Evolutionary conservation across 768 basidiomycete species (phyloP), one percentile per base, ranked within the genome.

Genomic region (Boletus subparvulus): DNA sequence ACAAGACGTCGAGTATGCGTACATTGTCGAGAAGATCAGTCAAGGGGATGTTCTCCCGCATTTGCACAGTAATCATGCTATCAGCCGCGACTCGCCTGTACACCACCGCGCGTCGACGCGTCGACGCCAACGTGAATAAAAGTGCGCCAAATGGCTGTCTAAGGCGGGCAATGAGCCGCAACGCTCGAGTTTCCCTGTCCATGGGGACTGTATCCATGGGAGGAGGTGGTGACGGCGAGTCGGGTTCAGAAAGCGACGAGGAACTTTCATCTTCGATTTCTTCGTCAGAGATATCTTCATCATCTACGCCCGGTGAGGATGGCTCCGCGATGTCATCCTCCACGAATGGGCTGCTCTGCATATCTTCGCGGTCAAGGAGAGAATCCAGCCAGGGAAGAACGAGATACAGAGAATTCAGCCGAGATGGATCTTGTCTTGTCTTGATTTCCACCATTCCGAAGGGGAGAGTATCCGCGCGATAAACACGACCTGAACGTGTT

Each of bases 71-170:
- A 16, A 59, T 50, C 3, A 19, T n/a, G 6, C 19, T 14, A 32
- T 59, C 54, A 0, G 54, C 28, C 12, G 53, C 54, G 3, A 59
- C 57, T 0, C 57, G 42, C 46, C 8, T 55, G 21, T 55, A 55
- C 36, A 14, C 57, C 9, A 44, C 46, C 19, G 37, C 30, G 3
- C 33, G 19, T 19, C 10, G n/a, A 3, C 16, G 16, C 6, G 33
- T 48, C 4, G 33, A 36, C 2, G 21, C n/a, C 33, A 35, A 4
- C 10, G 36, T 39, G 12, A 50, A 28, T 4, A 50, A 28, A 0
- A 50, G 48, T 5, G 36, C 36, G 1, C 48, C 37, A 28, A 50
- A 50, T 26, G 36, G 36, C 36, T 39, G 48, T n/a, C 48, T 6
- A n/a, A 50, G 36, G 4, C 26, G 48, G 26, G 48, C 35, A 9